Percentiles rank a stretch among this genome's conserved stretches.
phyloP scores from a whole-genome alignment of 108 stramenopile species.

The Mayamaea pseudoterrestris region DNA sequence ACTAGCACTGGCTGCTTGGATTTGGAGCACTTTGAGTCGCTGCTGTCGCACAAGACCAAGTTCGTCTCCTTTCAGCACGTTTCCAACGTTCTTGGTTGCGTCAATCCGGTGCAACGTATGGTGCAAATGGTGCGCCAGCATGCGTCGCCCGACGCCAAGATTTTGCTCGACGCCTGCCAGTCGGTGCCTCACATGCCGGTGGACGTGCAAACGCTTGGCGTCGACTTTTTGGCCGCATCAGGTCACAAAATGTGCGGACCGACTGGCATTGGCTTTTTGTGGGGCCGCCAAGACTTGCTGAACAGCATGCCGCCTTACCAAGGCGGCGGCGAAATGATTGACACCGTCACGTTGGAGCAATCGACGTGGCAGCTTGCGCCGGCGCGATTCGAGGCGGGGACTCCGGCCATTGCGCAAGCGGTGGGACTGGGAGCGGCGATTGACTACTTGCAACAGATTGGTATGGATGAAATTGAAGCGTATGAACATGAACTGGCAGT shows the following conservation, averaged over 20 bases:
- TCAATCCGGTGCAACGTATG: conserved; percentile 79
- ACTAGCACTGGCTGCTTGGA: conserved; percentile 47
- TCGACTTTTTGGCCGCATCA: conserved; percentile 90
- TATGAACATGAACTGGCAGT: conserved; percentile 78
- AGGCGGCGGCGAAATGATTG: conserved; percentile 96
- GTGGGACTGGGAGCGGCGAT: conserved; percentile 87
- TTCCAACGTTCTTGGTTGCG: conserved; percentile 79
- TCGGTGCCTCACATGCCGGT: conserved; percentile 86
- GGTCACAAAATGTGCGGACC: conserved; percentile 99
- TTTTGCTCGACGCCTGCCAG: conserved; percentile 92
- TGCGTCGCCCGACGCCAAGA: conserved; percentile 41
- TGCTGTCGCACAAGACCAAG: conserved; percentile 63
- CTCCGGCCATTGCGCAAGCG: conserved; percentile 91
- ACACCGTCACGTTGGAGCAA: conserved; percentile 73
- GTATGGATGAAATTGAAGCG: conserved; percentile 76
- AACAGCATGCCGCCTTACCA: conserved; percentile 84
- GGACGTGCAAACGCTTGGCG: conserved; percentile 78
- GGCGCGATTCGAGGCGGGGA: conserved; percentile 92
- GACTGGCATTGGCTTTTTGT: conserved; percentile 94
- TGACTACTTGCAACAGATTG: conserved; percentile 67
- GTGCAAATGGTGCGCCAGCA: conserved; percentile 54
- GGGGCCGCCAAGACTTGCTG: conserved; percentile 65
- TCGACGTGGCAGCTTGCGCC: conserved; percentile 83
- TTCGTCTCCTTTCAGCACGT: conserved; percentile 86
- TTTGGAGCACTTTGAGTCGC: conserved; percentile 34